Conservation (phyloP, 345 rosid genomes). For the Eucalyptus tenuipes region DNA sequence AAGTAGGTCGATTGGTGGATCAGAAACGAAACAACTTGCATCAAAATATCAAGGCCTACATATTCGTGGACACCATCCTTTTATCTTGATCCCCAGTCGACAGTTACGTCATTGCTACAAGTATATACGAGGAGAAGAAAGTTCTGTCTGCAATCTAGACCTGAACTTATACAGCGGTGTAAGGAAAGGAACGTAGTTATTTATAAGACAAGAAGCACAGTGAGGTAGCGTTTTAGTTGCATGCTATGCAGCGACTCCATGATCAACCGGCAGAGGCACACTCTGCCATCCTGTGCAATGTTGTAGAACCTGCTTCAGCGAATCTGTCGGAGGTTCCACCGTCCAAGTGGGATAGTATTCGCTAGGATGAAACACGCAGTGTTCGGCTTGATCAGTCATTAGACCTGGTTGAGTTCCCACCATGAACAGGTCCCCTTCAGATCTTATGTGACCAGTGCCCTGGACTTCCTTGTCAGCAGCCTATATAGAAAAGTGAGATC, state of each 20-base stretch:
- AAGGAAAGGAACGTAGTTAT: background rate
- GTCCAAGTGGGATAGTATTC: slow-evolving; percentile 72
- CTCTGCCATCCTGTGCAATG: slow-evolving; percentile 71
- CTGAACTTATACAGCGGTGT: background rate
- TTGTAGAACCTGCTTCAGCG: slow-evolving; percentile 62
- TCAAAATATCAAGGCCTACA: background rate
- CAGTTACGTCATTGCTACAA: background rate
- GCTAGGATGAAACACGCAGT: slow-evolving; percentile 48
- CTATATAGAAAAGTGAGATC: slow-evolving; percentile 19
- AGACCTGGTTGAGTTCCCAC: slow-evolving; percentile 59
- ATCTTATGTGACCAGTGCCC: slow-evolving; percentile 44
- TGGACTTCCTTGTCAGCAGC: slow-evolving; percentile 59
- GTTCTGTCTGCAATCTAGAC: background rate
- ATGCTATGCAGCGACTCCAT: background rate
- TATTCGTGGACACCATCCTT: background rate
- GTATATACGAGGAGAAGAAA: background rate
- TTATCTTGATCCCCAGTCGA: background rate
- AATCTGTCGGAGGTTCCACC: slow-evolving; percentile 44
- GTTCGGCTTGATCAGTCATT: slow-evolving; percentile 10
- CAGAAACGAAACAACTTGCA: no score
- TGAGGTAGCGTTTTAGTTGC: background rate
- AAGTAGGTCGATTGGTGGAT: background rate
- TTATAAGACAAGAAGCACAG: background rate
- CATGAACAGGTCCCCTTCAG: slow-evolving; percentile 68
- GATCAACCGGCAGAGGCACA: slow-evolving; percentile 47